Conservation (phyloP, 768 basidiomycete species). For the Obba rivulosa region DNA sequence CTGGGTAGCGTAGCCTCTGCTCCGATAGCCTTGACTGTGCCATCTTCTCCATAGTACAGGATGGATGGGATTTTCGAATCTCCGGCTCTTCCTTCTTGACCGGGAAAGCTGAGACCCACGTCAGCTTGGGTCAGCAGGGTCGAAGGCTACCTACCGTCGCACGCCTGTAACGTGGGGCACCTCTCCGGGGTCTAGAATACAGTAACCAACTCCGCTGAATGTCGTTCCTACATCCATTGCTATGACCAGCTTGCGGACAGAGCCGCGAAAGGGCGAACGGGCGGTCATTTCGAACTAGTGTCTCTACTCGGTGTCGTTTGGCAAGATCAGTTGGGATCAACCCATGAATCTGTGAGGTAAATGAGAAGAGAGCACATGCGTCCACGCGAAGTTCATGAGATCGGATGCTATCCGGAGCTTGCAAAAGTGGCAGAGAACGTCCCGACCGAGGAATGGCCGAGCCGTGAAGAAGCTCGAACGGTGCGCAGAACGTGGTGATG, state of each 20-base stretch:
- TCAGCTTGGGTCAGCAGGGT: neutral
- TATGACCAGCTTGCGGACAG: slow-evolving; percentile 35
- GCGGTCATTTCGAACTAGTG: neutral
- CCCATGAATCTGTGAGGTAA: too few relatives aligned
- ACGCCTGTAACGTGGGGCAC: slow-evolving; percentile 22
- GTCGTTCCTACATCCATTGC: slow-evolving; percentile 52
- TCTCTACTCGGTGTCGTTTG: too few relatives aligned
- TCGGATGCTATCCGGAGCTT: too few relatives aligned
- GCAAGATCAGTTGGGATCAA: too few relatives aligned
- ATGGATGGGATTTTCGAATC: slow-evolving; percentile 46
- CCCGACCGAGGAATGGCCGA: too few relatives aligned
- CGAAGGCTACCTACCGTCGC: neutral
- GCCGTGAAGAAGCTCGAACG: too few relatives aligned
- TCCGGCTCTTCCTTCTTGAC: slow-evolving; percentile 33
- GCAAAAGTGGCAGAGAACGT: too few relatives aligned
- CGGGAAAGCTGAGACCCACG: slow-evolving; percentile 29
- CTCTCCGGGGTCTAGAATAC: slow-evolving; percentile 31
- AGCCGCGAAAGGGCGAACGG: slow-evolving; percentile 5
- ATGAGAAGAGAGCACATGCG: too few relatives aligned
- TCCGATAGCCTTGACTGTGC: slow-evolving; percentile 35
- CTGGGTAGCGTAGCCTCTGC: slow-evolving; percentile 31
- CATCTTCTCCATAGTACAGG: slow-evolving; percentile 39
- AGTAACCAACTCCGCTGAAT: slow-evolving; percentile 44
- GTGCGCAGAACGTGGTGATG: too few relatives aligned
- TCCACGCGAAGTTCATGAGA: too few relatives aligned